Evolutionary conservation across 1,139 yeast species (phyloP).

Genomic region (Yamadazyma atlantica): DNA sequence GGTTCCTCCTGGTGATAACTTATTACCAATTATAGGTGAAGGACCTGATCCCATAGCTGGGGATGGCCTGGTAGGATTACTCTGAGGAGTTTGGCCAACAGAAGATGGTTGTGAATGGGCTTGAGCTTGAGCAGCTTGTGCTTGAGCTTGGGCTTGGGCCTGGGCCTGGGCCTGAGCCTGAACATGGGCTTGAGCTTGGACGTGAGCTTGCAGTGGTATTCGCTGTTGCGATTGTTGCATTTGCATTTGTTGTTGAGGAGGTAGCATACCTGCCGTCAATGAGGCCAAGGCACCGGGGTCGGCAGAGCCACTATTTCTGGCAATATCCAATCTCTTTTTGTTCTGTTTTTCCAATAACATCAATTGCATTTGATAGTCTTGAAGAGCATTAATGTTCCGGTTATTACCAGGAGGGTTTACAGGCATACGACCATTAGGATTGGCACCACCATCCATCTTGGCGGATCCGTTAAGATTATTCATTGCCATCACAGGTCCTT

Average conservation of each 20-base stretch:
- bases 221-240: slow-evolving; percentile 10
- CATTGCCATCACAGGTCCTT: background rate
- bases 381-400: slow-evolving; percentile 42
- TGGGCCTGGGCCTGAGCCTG: background rate
- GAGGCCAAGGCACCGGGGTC: slow-evolving; percentile 18
- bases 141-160: slow-evolving; percentile 3
- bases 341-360: slow-evolving; percentile 72
- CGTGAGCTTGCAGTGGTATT: background rate
- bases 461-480: slow-evolving; percentile 1
- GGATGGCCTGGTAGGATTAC: slow-evolving; percentile 19
- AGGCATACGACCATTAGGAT: slow-evolving; percentile 10
- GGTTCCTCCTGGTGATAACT: slow-evolving; percentile 36
- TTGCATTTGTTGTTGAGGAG: slow-evolving; percentile 19
- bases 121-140: slow-evolving; percentile 8
- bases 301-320: slow-evolving; percentile 36
- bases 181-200: background rate
- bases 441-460: slow-evolving; percentile 6
- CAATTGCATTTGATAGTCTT: slow-evolving; percentile 76
- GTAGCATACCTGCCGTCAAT: slow-evolving; percentile 24
- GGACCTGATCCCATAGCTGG: slow-evolving; percentile 20
- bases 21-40: slow-evolving; percentile 28
- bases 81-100: slow-evolving; percentile 11
- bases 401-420: slow-evolving; percentile 7
- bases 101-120: slow-evolving; percentile 4
- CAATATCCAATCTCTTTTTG: slow-evolving; percentile 58